phyloP scores from a whole-genome alignment of 2,329 filamentous ascomycete genomes.

The Trichoderma sp. region DNA sequence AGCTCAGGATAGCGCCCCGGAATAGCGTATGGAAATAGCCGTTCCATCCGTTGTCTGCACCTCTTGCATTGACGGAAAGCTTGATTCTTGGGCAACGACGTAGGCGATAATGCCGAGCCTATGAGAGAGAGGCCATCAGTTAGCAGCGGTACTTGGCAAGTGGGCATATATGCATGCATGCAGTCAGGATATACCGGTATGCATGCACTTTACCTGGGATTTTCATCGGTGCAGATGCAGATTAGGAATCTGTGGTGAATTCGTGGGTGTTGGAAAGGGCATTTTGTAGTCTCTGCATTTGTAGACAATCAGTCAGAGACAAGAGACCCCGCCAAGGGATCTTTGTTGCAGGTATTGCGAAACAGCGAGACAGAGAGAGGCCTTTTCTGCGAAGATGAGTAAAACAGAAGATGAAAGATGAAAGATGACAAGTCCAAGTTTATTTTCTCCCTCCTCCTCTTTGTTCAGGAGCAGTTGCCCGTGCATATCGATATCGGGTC shows the following conservation, averaged over 20 bases:
- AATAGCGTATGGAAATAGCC: not conserved
- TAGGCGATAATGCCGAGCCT: not conserved
- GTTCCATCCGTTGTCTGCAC: not conserved
- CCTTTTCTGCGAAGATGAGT: not conserved
- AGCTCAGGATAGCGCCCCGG: not conserved
- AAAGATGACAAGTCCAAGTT: not conserved
- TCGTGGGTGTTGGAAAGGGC: not conserved
- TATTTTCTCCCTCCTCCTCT: not conserved
- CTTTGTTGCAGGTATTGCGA: not conserved
- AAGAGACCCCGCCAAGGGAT: not conserved
- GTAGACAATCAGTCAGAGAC: not conserved
- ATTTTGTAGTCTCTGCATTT: not conserved
- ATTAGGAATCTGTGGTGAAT: too few relatives aligned
- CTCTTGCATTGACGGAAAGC: not conserved
- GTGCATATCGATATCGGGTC: not conserved
- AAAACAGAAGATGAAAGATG: not conserved
- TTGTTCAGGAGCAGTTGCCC: not conserved
- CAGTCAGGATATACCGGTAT: not conserved
- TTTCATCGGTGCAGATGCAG: not conserved
- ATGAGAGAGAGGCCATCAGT: not conserved
- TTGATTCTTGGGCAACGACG: not conserved
- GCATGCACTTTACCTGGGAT: not conserved
- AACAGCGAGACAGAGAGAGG: not conserved
- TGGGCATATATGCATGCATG: not conserved
- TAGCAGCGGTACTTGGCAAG: not conserved